phyloP scores from a whole-genome alignment of 257 asterid species.

The Petrea volubilis region DNA sequence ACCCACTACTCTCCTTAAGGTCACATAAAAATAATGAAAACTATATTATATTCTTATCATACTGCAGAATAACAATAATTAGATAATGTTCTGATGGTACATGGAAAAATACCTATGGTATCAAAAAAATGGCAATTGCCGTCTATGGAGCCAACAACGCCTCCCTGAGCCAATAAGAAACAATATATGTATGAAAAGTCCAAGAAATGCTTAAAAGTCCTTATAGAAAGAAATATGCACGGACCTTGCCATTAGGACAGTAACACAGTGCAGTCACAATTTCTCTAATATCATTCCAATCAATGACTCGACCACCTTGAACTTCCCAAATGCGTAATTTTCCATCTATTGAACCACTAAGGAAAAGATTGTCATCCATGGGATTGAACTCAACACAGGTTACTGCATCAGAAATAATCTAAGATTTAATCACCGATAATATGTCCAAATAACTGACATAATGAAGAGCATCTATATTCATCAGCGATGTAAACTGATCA shows the following conservation, averaged over 20 bases:
- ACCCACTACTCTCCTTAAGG: neutral
- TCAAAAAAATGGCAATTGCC: constrained; percentile 79
- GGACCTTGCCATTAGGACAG: constrained; percentile 85
- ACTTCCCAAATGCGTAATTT: constrained; percentile 85
- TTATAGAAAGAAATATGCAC: neutral
- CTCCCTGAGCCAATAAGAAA: constrained; percentile 55
- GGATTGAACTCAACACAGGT: constrained; percentile 89
- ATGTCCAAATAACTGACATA: constrained; percentile 5
- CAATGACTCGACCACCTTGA: constrained; percentile 65
- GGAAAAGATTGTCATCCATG: constrained; percentile 67
- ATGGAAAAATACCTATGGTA: constrained; percentile 50
- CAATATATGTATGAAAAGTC: neutral
- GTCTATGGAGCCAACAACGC: constrained; percentile 80
- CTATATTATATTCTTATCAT: neutral
- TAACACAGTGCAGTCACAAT: constrained; percentile 77
- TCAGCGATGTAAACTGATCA: neutral
- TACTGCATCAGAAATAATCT: constrained; percentile 51
- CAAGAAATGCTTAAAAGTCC: neutral
- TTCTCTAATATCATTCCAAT: constrained; percentile 80
- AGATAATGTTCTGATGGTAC: neutral
- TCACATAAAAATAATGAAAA: neutral
- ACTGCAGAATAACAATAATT: neutral
- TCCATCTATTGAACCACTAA: constrained; percentile 89
- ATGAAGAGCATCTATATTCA: neutral
- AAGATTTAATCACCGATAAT: no score